phyloP scores from a whole-genome alignment of 2,329 filamentous ascomycete species.

The Graphium sp. region DNA sequence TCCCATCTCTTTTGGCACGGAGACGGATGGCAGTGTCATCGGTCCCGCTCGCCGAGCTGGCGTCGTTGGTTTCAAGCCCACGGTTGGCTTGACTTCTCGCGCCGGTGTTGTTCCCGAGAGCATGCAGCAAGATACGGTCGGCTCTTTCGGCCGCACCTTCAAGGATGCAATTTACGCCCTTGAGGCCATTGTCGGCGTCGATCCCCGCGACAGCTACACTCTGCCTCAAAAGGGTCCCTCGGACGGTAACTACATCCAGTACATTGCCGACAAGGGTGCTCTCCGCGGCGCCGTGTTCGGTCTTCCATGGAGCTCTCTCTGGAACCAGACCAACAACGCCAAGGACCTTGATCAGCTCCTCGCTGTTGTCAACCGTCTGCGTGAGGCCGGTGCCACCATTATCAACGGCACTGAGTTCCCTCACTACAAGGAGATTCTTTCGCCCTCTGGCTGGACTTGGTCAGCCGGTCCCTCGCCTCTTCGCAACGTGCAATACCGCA shows the following conservation, averaged over 20 bases:
- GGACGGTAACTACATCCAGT: slow-evolving; percentile 35
- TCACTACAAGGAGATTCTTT: slow-evolving; percentile 42
- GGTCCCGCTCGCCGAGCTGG: slow-evolving; percentile 53
- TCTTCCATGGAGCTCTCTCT: slow-evolving; percentile 56
- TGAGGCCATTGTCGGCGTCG: slow-evolving; percentile 50
- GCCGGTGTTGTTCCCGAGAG: slow-evolving; percentile 48
- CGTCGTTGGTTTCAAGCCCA: slow-evolving; percentile 61
- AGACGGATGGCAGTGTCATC: slow-evolving; percentile 59
- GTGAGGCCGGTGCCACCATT: slow-evolving; percentile 45
- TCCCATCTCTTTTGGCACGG: slow-evolving; percentile 52
- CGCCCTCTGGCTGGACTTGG: slow-evolving; percentile 55
- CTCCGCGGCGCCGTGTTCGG: slow-evolving; percentile 50
- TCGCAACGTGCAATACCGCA: neutral
- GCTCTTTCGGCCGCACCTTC: slow-evolving; percentile 49
- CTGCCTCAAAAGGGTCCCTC: slow-evolving; percentile 34
- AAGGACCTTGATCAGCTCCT: slow-evolving; percentile 23
- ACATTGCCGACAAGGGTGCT: slow-evolving; percentile 30
- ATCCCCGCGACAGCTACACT: slow-evolving; percentile 50
- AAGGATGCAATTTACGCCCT: slow-evolving; percentile 50
- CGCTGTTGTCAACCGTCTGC: slow-evolving; percentile 31
- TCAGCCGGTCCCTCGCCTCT: slow-evolving; percentile 34
- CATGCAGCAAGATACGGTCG: slow-evolving; percentile 52
- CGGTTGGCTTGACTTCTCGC: slow-evolving; percentile 56
- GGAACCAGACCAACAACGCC: slow-evolving; percentile 38
- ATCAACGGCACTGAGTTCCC: slow-evolving; percentile 56